A percentile compares a stretch with the other conserved stretches of the same genome.
phyloP scores from a whole-genome alignment of 2,329 filamentous ascomycete genomes.

The Colletotrichum limetticola region DNA sequence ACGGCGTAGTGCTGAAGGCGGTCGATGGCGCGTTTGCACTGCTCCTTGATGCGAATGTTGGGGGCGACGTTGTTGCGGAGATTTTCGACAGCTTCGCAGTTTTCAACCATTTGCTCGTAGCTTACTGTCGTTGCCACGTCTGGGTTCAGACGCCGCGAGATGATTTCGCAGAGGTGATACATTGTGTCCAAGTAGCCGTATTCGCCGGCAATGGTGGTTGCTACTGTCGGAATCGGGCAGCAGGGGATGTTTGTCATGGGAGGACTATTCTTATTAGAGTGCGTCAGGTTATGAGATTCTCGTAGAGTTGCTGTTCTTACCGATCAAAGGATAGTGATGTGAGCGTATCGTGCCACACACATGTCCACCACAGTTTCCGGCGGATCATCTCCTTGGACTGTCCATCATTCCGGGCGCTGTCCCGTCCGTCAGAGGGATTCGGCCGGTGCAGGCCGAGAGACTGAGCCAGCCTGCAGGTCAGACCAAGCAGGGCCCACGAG shows the following conservation, averaged over 20 bases:
- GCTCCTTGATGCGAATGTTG: conserved; percentile 68
- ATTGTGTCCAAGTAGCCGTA: conserved; percentile 72
- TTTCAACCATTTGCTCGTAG: conserved; percentile 66
- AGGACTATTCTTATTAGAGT: conserved; percentile 48
- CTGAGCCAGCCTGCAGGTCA: conserved; percentile 73
- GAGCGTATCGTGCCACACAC: conserved; percentile 74
- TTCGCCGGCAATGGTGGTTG: conserved; percentile 55
- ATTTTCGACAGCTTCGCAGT: conserved; percentile 65
- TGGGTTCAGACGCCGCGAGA: conserved; percentile 67
- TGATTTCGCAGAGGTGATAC: conserved; percentile 72
- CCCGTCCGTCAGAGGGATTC: conserved; percentile 55
- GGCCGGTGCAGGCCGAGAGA: conserved; percentile 70
- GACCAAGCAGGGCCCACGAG: conserved; percentile 72
- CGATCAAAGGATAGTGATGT: conserved; percentile 74
- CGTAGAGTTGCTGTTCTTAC: conserved; percentile 44
- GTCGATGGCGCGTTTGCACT: conserved; percentile 72
- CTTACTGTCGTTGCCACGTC: conserved; percentile 61
- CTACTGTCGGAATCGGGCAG: conserved; percentile 62
- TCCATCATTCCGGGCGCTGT: conserved; percentile 54
- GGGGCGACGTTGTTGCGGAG: conserved; percentile 59
- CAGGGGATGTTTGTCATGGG: conserved; percentile 71
- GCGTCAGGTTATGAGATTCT: too few species aligned
- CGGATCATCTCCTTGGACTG: conserved; percentile 65
- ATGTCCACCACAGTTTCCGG: conserved; percentile 71
- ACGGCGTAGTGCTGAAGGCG: conserved; percentile 73